Base-by-base conservation (phyloP, 345 rosid genomes). In the Linum tenue region DNA sequence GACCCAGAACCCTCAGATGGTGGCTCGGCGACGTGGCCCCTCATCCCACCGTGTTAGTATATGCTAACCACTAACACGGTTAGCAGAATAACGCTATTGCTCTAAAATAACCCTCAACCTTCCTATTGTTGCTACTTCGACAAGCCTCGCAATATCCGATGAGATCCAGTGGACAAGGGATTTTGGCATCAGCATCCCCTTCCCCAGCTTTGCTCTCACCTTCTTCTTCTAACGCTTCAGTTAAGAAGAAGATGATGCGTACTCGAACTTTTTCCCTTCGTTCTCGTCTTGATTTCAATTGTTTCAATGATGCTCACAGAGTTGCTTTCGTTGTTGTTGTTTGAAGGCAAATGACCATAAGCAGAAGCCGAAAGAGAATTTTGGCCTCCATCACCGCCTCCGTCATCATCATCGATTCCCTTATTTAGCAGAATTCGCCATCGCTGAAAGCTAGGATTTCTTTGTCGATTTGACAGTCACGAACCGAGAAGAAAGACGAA, bases 91-190 rank as follows among this genome's bases (percentile, higher is more conserved):
- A n/a, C n/a, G n/a, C n/a, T n/a, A n/a, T n/a, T n/a, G n/a, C 31
- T 22, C 31, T 22, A 22, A 22, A 22, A 22, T 22, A 22, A 22
- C 31, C 31, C 31, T 22, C 31, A 22, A 22, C 31, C 31, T 22
- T 22, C 31, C 31, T 22, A 1, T 22, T 22, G 31, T 22, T 22
- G 31, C 31, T 22, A 22, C 31, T 22, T 65, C 84, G 86, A 59
- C 97, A 90, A 76, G 73, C 91, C 5, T 91, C 96, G 2, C 75
- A 86, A 0, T 94, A 97, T 37, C 99, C 99, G 63, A 91, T 76
- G 59, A 82, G 97, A 69, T 79, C 84, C 55, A 62, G 65, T 62
- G 78, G 78, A 7, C 78, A 67, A 3, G 78, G 82, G 36, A 71
- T 66, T 71, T 42, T 85, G 71, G 79, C 91, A 0, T 82, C 77